Percentiles rank a stretch among this genome's conserved stretches.
Evolutionary conservation across 805 yeast genomes (phyloP).

Genomic region (Starmerella roubikii): DNA sequence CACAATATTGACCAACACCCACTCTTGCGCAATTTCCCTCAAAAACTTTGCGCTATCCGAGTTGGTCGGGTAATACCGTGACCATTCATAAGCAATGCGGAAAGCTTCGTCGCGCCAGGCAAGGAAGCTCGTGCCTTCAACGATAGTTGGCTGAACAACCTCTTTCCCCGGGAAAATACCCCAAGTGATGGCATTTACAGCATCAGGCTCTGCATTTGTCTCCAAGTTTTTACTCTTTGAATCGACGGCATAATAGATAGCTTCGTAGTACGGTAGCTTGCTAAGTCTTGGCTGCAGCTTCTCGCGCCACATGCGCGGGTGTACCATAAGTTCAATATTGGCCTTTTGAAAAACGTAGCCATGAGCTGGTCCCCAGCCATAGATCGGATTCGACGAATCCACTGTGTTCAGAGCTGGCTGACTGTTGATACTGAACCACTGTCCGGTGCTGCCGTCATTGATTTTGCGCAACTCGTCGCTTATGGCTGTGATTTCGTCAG

Average conservation of each 20-base stretch:
- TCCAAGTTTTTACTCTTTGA: conserved; percentile 35
- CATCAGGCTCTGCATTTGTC: conserved; percentile 61
- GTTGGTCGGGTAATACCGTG: conserved; percentile 23
- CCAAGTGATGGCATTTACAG: conserved; percentile 95
- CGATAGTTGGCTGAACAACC: conserved; percentile 89
- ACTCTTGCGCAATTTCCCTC: conserved; percentile 39
- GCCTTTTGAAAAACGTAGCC: conserved; percentile 94
- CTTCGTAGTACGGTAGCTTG: conserved; percentile 26
- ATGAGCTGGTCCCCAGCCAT: conserved; percentile 92
- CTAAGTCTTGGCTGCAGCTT: conserved; percentile 37
- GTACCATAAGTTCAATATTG: conserved; percentile 73
- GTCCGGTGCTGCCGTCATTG: conserved; percentile 39
- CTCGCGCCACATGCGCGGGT: conserved; percentile 35
- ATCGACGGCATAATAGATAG: conserved; percentile 68
- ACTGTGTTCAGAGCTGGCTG: conserved; percentile 86
- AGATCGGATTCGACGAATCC: conserved; percentile 50
- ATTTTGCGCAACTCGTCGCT: conserved; percentile 45
- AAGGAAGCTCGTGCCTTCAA: conserved; percentile 76
- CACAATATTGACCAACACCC: conserved; percentile 72
- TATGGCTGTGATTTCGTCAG: conserved; percentile 57
- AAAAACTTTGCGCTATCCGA: conserved; percentile 32
- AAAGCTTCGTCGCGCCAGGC: conserved; percentile 97
- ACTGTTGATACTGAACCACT: conserved; percentile 70
- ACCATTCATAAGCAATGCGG: conserved; percentile 74
- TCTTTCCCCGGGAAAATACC: conserved; percentile 95